Percentiles rank a stretch among this genome's conserved stretches.
Conservation (phyloP, 2,329 filamentous ascomycete species). For the Emmonsia crescens region DNA sequence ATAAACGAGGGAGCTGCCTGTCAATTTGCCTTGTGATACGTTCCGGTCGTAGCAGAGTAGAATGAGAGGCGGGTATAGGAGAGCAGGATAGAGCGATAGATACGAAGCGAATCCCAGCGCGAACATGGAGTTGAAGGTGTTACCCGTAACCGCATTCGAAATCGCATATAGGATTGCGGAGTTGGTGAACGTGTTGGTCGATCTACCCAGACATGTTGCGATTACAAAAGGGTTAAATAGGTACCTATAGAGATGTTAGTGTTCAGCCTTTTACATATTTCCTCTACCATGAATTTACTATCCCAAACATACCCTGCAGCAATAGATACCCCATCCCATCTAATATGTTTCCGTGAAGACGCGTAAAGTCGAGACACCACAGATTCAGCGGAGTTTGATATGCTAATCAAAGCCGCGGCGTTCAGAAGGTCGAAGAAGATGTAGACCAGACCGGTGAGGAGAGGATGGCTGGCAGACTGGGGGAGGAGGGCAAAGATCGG, state of each 20-base stretch:
- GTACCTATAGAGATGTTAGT: slow-evolving; percentile 46
- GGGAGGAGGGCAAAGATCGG: slow-evolving; percentile 86
- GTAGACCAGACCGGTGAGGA: slow-evolving; percentile 72
- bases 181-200: slow-evolving; percentile 80
- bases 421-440: slow-evolving; percentile 70
- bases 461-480: slow-evolving; percentile 51
- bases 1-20: slow-evolving; percentile 37
- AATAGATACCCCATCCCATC: slow-evolving; percentile 63
- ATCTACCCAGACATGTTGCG: slow-evolving; percentile 77
- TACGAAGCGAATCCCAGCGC: slow-evolving; percentile 81
- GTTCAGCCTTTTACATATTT: background rate
- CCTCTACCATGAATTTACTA: background rate
- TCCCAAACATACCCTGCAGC: slow-evolving; percentile 57
- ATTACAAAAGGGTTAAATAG: slow-evolving; percentile 94
- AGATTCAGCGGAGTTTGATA: slow-evolving; percentile 72
- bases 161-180: slow-evolving; percentile 78
- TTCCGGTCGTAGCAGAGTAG: slow-evolving; percentile 68
- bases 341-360: slow-evolving; percentile 64
- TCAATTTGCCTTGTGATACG: slow-evolving; percentile 24
- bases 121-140: slow-evolving; percentile 65
- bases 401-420: slow-evolving; percentile 65
- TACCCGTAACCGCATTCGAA: slow-evolving; percentile 65
- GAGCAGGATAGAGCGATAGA: slow-evolving; percentile 78
- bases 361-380: slow-evolving; percentile 62
- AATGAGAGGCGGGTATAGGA: slow-evolving; percentile 72